Percentiles rank a stretch among this genome's conserved stretches.
These are phyloP conservation scores for Botrytis deweyae DNA, from an alignment of 2,329 filamentous ascomycete genomes.

Conservation along the genomic window DNA sequence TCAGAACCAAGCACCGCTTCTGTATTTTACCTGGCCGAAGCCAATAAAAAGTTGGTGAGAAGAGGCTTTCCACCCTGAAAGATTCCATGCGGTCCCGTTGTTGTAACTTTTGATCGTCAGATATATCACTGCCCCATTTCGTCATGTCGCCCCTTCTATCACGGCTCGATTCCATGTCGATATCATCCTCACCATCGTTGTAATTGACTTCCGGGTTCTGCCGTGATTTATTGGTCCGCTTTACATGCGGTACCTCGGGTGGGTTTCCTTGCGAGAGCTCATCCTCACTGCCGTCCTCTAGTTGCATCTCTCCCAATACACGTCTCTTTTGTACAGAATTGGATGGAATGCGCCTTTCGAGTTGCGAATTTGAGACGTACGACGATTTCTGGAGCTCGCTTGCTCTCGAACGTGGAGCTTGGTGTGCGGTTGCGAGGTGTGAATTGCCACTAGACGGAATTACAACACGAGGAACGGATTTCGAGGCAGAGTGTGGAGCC, in stretches of 20 bases:
- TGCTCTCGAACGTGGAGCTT: neutral
- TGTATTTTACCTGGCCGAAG: neutral
- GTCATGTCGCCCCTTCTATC: slow-evolving; percentile 17
- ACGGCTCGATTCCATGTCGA: neutral
- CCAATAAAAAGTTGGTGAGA: neutral
- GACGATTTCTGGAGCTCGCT: neutral
- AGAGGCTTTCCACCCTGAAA: neutral
- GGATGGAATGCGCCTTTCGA: neutral
- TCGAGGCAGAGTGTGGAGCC: neutral
- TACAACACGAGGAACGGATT: neutral
- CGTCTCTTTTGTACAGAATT: neutral
- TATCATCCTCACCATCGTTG: neutral
- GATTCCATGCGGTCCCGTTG: neutral
- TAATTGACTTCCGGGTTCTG: neutral
- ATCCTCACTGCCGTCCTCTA: slow-evolving; percentile 7
- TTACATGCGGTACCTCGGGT: neutral
- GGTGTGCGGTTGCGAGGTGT: neutral
- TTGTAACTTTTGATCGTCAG: neutral
- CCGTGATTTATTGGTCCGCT: neutral
- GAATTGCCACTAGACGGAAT: neutral
- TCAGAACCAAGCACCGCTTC: neutral
- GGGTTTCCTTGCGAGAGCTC: neutral
- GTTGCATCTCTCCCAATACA: neutral
- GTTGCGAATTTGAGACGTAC: neutral
- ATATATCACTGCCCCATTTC: neutral